A percentile compares a stretch with the other conserved stretches of the same genome.
phyloP scores from a whole-genome alignment of 176 grass and related monocot genomes.

The Cenchrus purpureus region DNA sequence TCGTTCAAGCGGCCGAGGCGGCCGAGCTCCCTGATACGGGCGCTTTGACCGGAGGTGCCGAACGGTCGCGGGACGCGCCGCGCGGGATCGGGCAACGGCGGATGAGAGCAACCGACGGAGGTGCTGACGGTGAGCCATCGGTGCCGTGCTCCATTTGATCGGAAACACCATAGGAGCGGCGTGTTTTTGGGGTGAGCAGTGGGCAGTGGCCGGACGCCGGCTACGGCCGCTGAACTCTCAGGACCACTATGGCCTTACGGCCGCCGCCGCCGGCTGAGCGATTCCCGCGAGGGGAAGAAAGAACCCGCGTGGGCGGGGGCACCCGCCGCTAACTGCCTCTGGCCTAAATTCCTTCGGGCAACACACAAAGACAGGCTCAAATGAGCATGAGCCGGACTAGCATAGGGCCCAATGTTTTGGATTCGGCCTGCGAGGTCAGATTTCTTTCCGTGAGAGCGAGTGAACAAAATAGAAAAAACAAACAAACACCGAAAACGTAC shows the following conservation, averaged over 20 bases:
- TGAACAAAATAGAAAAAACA: no score
- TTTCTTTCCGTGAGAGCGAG: no score
- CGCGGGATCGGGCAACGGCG: background rate
- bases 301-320: no score
- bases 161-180: constrained; percentile 29
- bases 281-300: no score
- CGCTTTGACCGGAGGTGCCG: constrained; percentile 8
- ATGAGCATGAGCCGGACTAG: no score
- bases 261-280: no score
- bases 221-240: background rate
- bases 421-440: no score
- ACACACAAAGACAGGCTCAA: no score
- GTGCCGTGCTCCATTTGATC: constrained; percentile 25
- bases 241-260: background rate
- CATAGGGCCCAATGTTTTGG: no score
- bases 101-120: constrained; percentile 39
- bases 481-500: no score
- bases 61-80: background rate
- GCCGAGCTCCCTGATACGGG: constrained; percentile 47
- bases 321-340: no score
- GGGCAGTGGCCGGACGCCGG: background rate
- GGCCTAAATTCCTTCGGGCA: no score
- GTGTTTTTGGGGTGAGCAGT: background rate
- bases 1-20: constrained; percentile 42
- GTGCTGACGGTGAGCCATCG: constrained; percentile 20